Evolutionary conservation across 2,329 filamentous ascomycete genomes (phyloP).

Genomic region (Grosmannia clavigera): DNA sequence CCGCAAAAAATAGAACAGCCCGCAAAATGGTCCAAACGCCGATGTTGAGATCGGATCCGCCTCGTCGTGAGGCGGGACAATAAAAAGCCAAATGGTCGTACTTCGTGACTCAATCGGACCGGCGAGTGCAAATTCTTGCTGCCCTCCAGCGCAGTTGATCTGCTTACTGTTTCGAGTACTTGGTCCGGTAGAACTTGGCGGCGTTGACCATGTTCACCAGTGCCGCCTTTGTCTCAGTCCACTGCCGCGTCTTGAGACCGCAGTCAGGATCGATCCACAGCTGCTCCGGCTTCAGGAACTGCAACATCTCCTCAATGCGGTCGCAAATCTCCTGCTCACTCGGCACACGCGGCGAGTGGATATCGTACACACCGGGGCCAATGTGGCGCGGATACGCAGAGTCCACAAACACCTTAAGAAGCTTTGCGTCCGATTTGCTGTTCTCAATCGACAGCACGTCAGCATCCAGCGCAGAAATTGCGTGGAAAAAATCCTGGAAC

Average conservation of each 20-base stretch:
- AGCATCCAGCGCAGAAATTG: slow-evolving; percentile 93
- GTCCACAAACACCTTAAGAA: slow-evolving; percentile 96
- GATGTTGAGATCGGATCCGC: slow-evolving; percentile 12
- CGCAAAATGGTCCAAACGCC: slow-evolving; percentile 11
- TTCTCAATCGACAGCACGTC: slow-evolving; percentile 99
- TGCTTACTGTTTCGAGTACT: slow-evolving; percentile 51
- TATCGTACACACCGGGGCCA: slow-evolving; percentile 98
- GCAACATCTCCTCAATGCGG: slow-evolving; percentile 94
- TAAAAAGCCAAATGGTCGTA: slow-evolving; percentile 9
- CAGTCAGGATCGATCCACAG: slow-evolving; percentile 99
- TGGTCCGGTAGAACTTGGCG: slow-evolving; percentile 89
- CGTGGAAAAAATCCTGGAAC: slow-evolving; percentile 99
- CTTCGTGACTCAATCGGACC: slow-evolving; percentile 6
- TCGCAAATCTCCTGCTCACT: slow-evolving; percentile 97
- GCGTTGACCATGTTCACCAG: slow-evolving; percentile 96
- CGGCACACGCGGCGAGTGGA: slow-evolving; percentile 97
- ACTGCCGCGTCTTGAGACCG: slow-evolving; percentile 97
- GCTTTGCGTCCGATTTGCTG: slow-evolving; percentile 99
- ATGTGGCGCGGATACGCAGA: slow-evolving; percentile 97
- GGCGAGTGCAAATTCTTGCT: neutral
- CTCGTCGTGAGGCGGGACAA: slow-evolving; percentile 6
- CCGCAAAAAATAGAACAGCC: neutral
- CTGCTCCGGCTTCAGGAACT: slow-evolving; percentile 94
- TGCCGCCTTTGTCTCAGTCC: slow-evolving; percentile 96
- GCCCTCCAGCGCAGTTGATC: neutral